Conservation (phyloP, 305 asterid genomes). For the Striga hermonthica region DNA sequence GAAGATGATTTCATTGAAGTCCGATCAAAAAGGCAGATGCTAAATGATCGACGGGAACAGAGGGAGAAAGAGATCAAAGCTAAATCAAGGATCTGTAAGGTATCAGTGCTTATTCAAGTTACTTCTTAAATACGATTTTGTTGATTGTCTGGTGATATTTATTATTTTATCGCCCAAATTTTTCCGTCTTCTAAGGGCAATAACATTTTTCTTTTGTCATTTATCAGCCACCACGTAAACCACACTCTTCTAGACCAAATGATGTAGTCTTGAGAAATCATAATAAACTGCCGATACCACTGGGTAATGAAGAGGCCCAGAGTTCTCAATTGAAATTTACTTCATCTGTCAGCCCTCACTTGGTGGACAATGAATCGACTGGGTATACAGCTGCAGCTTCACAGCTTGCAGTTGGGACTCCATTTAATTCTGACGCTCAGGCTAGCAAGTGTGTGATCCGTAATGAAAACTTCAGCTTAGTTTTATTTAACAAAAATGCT, state of each 20-base stretch:
- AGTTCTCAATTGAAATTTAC: conserved; percentile 41
- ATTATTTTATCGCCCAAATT: conserved; percentile 12
- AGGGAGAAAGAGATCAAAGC: conserved; percentile 87
- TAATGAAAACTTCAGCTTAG: conserved; percentile 14
- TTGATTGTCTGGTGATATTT: conserved; percentile 5
- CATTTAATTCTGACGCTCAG: conserved; percentile 51
- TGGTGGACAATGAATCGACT: conserved; percentile 46
- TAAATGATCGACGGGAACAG: conserved; percentile 90
- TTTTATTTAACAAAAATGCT: conserved; percentile 21
- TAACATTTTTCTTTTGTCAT: conserved; percentile 25
- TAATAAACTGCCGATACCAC: conserved; percentile 38
- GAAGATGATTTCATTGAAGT: conserved; percentile 98
- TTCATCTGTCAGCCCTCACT: conserved; percentile 47
- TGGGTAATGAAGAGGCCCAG: conserved; percentile 43
- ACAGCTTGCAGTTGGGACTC: conserved; percentile 71
- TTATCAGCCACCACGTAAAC: conserved; percentile 57
- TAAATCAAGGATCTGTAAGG: conserved; percentile 66
- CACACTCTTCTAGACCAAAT: conserved; percentile 46
- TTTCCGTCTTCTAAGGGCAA: conserved; percentile 3
- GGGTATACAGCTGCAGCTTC: conserved; percentile 39
- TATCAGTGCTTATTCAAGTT: conserved; percentile 33
- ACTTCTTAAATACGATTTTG: conserved; percentile 4
- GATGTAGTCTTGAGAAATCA: conserved; percentile 44
- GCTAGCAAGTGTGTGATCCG: conserved; percentile 49
- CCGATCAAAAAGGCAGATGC: conserved; percentile 94